These are phyloP conservation scores for Diplodia mutila DNA, from an alignment of 2,329 filamentous ascomycete species.

Conservation along the genomic window DNA sequence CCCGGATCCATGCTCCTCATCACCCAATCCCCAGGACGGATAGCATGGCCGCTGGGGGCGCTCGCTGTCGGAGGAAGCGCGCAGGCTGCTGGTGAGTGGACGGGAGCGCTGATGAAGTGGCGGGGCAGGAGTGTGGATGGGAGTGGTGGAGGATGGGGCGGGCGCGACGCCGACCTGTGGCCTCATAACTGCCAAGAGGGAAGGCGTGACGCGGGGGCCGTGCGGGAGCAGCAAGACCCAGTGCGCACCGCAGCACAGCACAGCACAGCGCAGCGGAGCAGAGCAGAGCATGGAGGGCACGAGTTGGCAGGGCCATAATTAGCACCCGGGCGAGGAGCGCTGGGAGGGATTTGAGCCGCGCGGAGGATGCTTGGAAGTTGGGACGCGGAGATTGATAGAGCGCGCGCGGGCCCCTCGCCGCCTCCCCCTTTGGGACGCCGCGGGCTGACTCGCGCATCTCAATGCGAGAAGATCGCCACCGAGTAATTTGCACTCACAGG, in stretches of 20 bases:
- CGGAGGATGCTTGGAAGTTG: neutral
- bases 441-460: conserved; percentile 4
- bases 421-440: conserved; percentile 3
- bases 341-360: neutral
- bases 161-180: neutral
- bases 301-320: conserved; percentile 11
- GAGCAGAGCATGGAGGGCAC: neutral
- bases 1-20: conserved; percentile 12
- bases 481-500: conserved; percentile 9
- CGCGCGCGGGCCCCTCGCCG: neutral
- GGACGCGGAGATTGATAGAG: conserved; percentile 13
- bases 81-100: neutral
- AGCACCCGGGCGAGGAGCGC: neutral
- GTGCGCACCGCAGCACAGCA: neutral
- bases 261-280: neutral
- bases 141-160: no score
- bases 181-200: conserved; percentile 6
- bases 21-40: conserved; percentile 5
- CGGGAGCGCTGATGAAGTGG: conserved; percentile 12
- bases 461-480: conserved; percentile 8
- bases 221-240: no score
- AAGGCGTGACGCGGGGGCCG: neutral
- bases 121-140: conserved; percentile 4
- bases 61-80: neutral
- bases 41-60: conserved; percentile 7